Evolutionary conservation across 495 filamentous ascomycete genomes (phyloP).

Genomic region (Podospora pseudopauciseta): DNA sequence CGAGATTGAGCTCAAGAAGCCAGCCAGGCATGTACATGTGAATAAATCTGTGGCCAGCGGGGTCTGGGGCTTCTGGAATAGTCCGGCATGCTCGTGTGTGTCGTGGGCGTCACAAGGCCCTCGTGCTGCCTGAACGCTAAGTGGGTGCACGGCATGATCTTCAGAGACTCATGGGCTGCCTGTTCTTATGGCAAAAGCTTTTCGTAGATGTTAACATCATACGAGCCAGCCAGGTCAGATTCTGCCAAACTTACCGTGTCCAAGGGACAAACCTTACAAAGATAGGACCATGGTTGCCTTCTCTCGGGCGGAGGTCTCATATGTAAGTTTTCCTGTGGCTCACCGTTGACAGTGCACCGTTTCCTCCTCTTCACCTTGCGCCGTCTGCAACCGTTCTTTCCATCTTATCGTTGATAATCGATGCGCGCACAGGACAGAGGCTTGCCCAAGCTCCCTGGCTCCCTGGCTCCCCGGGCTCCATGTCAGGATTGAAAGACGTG

Average conservation of each 20-base stretch:
- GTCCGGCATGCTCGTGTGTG: not conserved
- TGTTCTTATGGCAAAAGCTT: not conserved
- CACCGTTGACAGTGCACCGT: not conserved
- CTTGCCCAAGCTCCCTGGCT: not conserved
- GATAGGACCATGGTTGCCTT: not conserved
- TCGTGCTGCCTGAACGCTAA: not conserved
- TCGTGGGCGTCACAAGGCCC: not conserved
- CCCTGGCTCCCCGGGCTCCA: not conserved
- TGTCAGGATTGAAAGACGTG: not conserved
- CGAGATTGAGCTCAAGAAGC: not conserved
- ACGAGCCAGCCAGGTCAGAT: not conserved
- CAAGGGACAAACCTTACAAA: not conserved
- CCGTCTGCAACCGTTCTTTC: not conserved
- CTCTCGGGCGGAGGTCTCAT: not conserved
- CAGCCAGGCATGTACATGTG: not conserved
- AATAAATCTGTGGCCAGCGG: not conserved
- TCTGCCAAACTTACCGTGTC: not conserved
- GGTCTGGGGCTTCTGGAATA: not conserved
- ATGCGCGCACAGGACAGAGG: not conserved
- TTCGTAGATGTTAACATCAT: not conserved
- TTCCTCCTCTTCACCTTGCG: not conserved
- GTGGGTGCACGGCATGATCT: not conserved
- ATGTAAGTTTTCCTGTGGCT: not conserved
- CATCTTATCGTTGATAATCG: not conserved
- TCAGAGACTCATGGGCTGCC: not conserved